Base-by-base conservation (phyloP, 2,329 filamentous ascomycete genomes). In the Hypocreales sp. region DNA sequence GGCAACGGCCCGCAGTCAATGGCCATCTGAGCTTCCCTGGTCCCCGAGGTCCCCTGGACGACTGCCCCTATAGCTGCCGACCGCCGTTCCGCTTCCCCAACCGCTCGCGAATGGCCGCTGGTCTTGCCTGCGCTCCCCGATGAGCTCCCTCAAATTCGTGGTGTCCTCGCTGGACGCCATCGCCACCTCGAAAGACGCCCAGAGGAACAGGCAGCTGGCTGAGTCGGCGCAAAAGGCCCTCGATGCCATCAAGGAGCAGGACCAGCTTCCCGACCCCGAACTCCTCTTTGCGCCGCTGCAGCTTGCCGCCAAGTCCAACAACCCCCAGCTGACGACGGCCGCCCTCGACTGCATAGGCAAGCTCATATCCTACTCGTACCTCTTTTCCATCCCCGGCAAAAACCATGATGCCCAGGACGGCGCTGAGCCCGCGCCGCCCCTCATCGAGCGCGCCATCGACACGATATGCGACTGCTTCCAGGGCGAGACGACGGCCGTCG, bases 381-480 rank as follows among this genome's bases (percentile, higher is more conserved):
- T n/a, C n/a, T 95, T 98, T 53, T 87, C 87, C 26, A 71, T 82
- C 26, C 69, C 76, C 20, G 61, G 60, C 27, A 54, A 55, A 14
- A 51, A 57, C 30, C 56, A 58, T 25, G 42, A 31, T 42, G 36
- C 53, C 30, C 51, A 60, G 37, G 55, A 62, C 38, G 53, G 52
- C 23, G 42, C 44, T 32, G 44, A 50, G 26, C 39, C 42, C 24
- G 45, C 51, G 32, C 63, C 79, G 4, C 86, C 87, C 11, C 64
- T 98, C 39, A 98, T 98, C 47, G 92, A 98, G 56, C 72, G 87
- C 38, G 90, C 92, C 32, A 98, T 98, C 45, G 92, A 98, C 55
- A 93, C 90, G 20, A 98, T 98, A 61, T 98, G 90, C 63, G 87
- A 95, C 48, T 98, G 90, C 52, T 98, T 98, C 49, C 86, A 95